These are phyloP conservation scores for Colletotrichum somersetense DNA, from an alignment of 2,329 filamentous ascomycete species.

Conservation along the genomic window DNA sequence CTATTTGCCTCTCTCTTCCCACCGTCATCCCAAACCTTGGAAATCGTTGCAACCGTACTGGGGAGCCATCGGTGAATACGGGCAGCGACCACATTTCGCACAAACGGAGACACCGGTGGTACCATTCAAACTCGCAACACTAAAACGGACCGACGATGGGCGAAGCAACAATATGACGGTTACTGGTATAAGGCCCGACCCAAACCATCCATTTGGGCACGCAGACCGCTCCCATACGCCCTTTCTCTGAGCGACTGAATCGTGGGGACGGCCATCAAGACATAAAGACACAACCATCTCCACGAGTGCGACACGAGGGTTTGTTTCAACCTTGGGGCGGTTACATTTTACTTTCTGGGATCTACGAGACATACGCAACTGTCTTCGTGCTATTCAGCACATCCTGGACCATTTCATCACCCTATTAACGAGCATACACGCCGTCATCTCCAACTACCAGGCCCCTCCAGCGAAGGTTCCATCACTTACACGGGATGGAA, in stretches of 20 bases:
- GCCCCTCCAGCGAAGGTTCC: not conserved
- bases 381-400: conserved; percentile 5
- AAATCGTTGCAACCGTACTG: conserved; percentile 32
- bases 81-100: conserved; percentile 6
- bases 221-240: conserved; percentile 2
- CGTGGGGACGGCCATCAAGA: conserved; percentile 31
- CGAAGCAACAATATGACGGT: conserved; percentile 36
- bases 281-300: conserved; percentile 17
- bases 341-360: conserved; percentile 30
- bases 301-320: conserved; percentile 31
- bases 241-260: conserved; percentile 27
- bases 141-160: conserved; percentile 31
- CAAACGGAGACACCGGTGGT: conserved; percentile 29
- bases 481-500: conserved; percentile 31
- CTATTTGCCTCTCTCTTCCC: conserved; percentile 22
- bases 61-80: conserved; percentile 29
- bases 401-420: not conserved
- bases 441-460: conserved; percentile 8
- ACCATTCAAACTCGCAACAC: conserved; percentile 23
- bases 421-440: conserved; percentile 13
- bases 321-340: conserved; percentile 35
- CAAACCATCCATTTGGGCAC: conserved; percentile 8
- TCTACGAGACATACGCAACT: conserved; percentile 33
- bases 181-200: conserved; percentile 16
- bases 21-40: conserved; percentile 39